Evolutionary conservation across 495 filamentous ascomycete genomes (phyloP), one percentile per base, ranked within the genome.

Genomic region (Entonaema liquescens): DNA sequence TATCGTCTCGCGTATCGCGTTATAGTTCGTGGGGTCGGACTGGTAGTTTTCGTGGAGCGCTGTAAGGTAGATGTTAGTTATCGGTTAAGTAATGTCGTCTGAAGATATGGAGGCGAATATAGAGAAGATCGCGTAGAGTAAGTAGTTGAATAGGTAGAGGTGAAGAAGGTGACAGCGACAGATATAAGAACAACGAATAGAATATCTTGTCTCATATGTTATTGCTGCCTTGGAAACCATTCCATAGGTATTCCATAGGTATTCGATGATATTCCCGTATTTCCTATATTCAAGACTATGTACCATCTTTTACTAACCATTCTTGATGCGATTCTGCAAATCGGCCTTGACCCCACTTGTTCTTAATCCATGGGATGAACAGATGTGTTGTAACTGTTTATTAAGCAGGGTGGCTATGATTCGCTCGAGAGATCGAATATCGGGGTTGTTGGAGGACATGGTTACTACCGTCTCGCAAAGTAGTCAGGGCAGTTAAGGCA

Each of bases 311-410:
- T 47, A 88, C 92, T 78, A 82, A 98, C 95, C 87, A 28, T 86
- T 76, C 66, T 90, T 88, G 53, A 98, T 89, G 65, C 94, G 90
- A 26, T 79, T 78, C 77, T 97, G 93, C 44, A 98, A 80, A 19
- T 90, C 84, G 28, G 87, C 83, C 81, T 99, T 99, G 65, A 93
- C 88, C 8, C 95, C 95, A 28, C 88, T 91, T 40, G 92, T 89
- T 35, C 84, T 82, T 17, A 95, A 83, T 28, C 87, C 85, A 76
- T 95, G 90, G 61, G 81, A 80, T 42, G 85, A 87, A 71, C 94
- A 88, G 70, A 98, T 90, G 15, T 81, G 77, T 65, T 93, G 92
- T 40, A 99, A 86, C 57, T 91, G 86, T 29, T 84, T 84, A 77
- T 94, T 94, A 67, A 91, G 84, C 29, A 83, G 65, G 1, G 78